phyloP scores from a whole-genome alignment of 345 rosid genomes.

The Jatropha curcas region DNA sequence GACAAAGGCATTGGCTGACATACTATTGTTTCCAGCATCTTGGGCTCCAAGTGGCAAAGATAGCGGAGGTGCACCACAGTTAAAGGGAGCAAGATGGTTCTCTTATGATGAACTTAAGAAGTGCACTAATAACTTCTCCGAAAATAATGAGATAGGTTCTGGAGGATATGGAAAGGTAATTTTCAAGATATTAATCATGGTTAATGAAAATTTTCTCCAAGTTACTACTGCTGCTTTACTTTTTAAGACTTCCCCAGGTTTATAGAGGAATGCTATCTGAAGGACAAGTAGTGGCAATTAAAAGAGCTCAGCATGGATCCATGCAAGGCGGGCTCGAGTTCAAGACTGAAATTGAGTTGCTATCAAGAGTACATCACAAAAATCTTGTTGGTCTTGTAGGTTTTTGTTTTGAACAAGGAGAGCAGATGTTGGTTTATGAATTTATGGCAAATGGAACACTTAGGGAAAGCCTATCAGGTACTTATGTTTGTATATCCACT shows the following conservation, averaged over 20 bases:
- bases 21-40: slow-evolving; percentile 53
- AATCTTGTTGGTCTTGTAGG: slow-evolving; percentile 90
- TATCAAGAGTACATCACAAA: slow-evolving; percentile 93
- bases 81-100: slow-evolving; percentile 97
- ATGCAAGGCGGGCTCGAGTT: slow-evolving; percentile 92
- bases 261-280: slow-evolving; percentile 79
- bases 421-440: slow-evolving; percentile 89
- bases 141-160: slow-evolving; percentile 74
- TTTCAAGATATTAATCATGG: background rate
- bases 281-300: slow-evolving; percentile 76
- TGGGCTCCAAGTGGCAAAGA: slow-evolving; percentile 90
- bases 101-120: slow-evolving; percentile 88
- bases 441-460: slow-evolving; percentile 84
- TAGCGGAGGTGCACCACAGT: slow-evolving; percentile 81
- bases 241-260: slow-evolving; percentile 45
- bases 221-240: background rate
- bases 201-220: background rate
- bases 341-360: slow-evolving; percentile 95
- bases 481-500: background rate
- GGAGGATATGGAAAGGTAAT: slow-evolving; percentile 95
- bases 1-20: background rate
- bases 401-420: slow-evolving; percentile 87
- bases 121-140: slow-evolving; percentile 69
- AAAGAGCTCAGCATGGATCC: slow-evolving; percentile 91
- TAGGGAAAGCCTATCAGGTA: slow-evolving; percentile 79